These are phyloP conservation scores for Medakamo hakoo DNA, from an alignment of 139 green algal genomes.

Conservation along the genomic window DNA sequence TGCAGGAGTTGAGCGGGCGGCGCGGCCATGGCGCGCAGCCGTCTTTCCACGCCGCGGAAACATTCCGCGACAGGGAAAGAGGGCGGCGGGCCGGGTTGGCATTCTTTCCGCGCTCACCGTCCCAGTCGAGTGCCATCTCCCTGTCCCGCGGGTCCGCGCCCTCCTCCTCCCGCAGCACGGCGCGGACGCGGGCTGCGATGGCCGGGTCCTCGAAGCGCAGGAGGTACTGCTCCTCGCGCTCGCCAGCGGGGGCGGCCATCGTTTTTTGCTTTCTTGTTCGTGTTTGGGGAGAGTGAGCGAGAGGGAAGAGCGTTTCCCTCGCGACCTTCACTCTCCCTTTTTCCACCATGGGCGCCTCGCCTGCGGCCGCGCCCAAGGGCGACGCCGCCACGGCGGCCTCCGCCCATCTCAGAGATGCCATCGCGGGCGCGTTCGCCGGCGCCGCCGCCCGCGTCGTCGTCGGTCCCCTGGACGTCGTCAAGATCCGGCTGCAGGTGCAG, in stretches of 20 bases:
- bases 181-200: constrained; percentile 25
- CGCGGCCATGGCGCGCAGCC: no score
- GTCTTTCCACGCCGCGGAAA: no score
- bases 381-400: not conserved
- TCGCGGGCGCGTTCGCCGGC: constrained; percentile 64
- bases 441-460: constrained; percentile 61
- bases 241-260: not conserved
- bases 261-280: not conserved
- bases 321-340: no score
- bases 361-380: not conserved
- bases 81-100: no score
- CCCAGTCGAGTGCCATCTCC: constrained; percentile 17
- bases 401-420: constrained; percentile 2
- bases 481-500: constrained; percentile 91
- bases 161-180: constrained; percentile 16
- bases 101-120: constrained; percentile 6
- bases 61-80: no score
- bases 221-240: constrained; percentile 36
- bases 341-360: not conserved
- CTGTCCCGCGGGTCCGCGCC: constrained; percentile 2
- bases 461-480: constrained; percentile 86
- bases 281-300: not conserved
- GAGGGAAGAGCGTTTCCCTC: no score
- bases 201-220: constrained; percentile 29
- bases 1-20: no score